A percentile compares a stretch with the other conserved stretches of the same genome.
Evolutionary conservation across 2,329 filamentous ascomycete genomes (phyloP).

Genomic region (Sclerotinia minor): DNA sequence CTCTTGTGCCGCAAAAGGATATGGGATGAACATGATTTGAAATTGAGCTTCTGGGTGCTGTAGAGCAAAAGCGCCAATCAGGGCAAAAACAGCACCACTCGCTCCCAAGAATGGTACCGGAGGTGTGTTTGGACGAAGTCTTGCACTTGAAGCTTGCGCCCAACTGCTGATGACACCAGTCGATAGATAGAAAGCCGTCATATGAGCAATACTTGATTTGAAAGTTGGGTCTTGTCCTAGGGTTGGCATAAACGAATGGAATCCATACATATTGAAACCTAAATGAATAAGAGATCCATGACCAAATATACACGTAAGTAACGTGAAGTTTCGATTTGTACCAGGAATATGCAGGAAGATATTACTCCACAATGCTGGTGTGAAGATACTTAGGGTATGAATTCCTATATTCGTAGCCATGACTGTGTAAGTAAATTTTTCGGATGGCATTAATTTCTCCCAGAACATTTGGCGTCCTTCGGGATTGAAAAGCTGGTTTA

Average conservation of each 20-base stretch:
- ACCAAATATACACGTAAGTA: slow-evolving; percentile 16
- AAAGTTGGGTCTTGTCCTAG: neutral
- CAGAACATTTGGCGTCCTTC: slow-evolving; percentile 9
- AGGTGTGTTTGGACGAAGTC: neutral
- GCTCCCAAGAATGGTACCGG: slow-evolving; percentile 11
- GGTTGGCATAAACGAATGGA: slow-evolving; percentile 15
- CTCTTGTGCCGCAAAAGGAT: slow-evolving; percentile 6
- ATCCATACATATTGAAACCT: slow-evolving; percentile 19
- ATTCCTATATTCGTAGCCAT: slow-evolving; percentile 8
- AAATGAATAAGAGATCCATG: slow-evolving; percentile 1
- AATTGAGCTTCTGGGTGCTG: slow-evolving; percentile 6
- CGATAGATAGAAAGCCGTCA: slow-evolving; percentile 18
- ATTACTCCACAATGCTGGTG: slow-evolving; percentile 2
- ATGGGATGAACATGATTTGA: slow-evolving; percentile 12
- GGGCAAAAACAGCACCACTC: neutral
- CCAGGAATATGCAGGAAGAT: slow-evolving; percentile 5
- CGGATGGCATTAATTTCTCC: neutral
- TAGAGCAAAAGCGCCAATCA: slow-evolving; percentile 2
- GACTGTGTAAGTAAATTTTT: slow-evolving; percentile 14
- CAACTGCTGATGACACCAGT: slow-evolving; percentile 10
- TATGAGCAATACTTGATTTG: slow-evolving; percentile 13
- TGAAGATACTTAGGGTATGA: neutral
- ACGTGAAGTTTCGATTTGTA: slow-evolving; percentile 8
- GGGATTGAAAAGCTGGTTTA: neutral
- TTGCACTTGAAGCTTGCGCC: slow-evolving; percentile 15